phyloP scores from a whole-genome alignment of 1,139 yeast genomes.

The Candida albicans region DNA sequence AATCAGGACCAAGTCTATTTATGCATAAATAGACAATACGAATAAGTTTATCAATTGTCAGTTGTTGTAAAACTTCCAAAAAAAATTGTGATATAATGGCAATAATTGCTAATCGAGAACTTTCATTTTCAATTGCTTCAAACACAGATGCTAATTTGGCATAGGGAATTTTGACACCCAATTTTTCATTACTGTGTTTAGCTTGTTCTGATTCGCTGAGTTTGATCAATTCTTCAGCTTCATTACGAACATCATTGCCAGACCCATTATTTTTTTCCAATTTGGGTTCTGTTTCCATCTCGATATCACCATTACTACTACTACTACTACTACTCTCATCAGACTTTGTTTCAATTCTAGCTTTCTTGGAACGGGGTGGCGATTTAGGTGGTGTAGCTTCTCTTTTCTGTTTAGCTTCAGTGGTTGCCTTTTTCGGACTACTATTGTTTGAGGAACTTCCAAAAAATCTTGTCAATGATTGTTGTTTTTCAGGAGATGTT shows the following conservation, averaged over 20 bases:
- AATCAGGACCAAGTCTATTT: slow-evolving; percentile 91
- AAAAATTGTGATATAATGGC: slow-evolving; percentile 74
- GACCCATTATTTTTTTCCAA: slow-evolving; percentile 3
- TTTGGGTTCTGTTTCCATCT: slow-evolving; percentile 9
- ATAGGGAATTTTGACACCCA: slow-evolving; percentile 51
- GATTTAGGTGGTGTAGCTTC: slow-evolving; percentile 7
- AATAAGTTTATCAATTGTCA: slow-evolving; percentile 58
- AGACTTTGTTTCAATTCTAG: slow-evolving; percentile 1
- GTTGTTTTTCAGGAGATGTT: slow-evolving; percentile 5
- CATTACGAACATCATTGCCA: slow-evolving; percentile 9
- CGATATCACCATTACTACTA: slow-evolving; percentile 6
- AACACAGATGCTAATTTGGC: slow-evolving; percentile 66
- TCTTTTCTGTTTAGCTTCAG: not conserved
- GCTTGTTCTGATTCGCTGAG: slow-evolving; percentile 22
- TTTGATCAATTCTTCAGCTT: slow-evolving; percentile 27
- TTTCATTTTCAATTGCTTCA: slow-evolving; percentile 71
- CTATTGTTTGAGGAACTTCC: not conserved
- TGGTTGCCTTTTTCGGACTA: slow-evolving; percentile 4
- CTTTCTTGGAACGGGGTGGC: slow-evolving; percentile 7
- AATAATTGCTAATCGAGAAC: slow-evolving; percentile 80
- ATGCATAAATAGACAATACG: slow-evolving; percentile 80
- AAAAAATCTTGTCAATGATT: not conserved
- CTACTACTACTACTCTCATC: not conserved
- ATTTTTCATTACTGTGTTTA: slow-evolving; percentile 14
- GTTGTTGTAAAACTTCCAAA: slow-evolving; percentile 54